These are phyloP conservation scores for Penicillium maclennaniae DNA, from an alignment of 495 filamentous ascomycete species.

Conservation along the genomic window DNA sequence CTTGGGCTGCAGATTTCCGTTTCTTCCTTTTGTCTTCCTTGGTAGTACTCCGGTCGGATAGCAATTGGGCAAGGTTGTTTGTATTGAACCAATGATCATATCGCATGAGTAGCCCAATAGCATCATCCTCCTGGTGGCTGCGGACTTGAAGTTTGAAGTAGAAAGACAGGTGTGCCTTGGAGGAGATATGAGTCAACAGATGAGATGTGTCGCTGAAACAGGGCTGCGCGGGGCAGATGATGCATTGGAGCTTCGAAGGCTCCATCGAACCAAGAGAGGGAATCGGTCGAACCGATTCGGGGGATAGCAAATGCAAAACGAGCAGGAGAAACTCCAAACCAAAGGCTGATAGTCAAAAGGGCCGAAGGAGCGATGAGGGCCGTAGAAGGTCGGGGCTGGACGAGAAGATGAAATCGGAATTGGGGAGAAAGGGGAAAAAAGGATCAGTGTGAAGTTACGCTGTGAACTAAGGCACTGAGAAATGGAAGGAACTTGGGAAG, in stretches of 20 bases:
- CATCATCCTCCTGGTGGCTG: conserved; percentile 51
- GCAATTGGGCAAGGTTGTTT: conserved; percentile 60
- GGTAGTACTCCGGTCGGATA: conserved; percentile 64
- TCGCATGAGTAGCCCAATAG: conserved; percentile 46
- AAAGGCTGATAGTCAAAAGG: conserved; percentile 5
- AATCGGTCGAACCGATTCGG: conserved; percentile 9
- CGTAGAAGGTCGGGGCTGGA: background rate
- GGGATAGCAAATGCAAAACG: conserved; percentile 29
- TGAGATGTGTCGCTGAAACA: conserved; percentile 85
- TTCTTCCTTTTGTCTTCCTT: conserved; percentile 63
- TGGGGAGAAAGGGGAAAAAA: background rate
- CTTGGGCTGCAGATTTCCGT: conserved; percentile 21
- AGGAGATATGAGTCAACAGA: conserved; percentile 80
- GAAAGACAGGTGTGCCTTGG: conserved; percentile 76
- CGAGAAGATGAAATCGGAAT: background rate
- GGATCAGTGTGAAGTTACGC: background rate
- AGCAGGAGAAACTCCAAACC: conserved; percentile 3
- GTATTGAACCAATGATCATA: conserved; percentile 69
- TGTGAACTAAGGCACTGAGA: background rate
- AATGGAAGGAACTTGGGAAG: background rate
- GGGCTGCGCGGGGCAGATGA: conserved; percentile 71
- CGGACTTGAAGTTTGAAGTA: conserved; percentile 69
- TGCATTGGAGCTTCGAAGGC: conserved; percentile 66
- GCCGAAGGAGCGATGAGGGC: conserved; percentile 17
- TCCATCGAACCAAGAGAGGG: conserved; percentile 33